These are phyloP conservation scores for Lepidium sativum DNA, from an alignment of 345 rosid genomes.

Conservation along the genomic window DNA sequence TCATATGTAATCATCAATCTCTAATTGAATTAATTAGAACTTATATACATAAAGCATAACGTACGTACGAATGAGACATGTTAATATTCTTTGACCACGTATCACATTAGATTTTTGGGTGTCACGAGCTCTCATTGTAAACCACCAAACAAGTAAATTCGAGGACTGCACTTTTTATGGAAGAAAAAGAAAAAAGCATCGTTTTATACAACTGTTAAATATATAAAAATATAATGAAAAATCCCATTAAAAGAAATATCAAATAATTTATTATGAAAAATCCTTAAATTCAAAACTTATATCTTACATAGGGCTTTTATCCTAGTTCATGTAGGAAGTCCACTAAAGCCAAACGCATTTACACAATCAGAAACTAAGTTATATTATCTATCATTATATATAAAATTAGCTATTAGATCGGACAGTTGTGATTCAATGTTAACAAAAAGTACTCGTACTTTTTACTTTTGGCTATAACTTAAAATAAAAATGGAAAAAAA, in stretches of 20 bases:
- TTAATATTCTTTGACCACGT: constrained; percentile 18
- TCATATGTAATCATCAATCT: background rate
- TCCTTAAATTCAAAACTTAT: background rate
- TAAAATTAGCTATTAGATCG: too few relatives aligned
- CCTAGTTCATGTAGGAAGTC: too few relatives aligned
- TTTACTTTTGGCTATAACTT: background rate
- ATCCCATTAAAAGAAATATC: too few relatives aligned
- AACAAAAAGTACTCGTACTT: too few relatives aligned
- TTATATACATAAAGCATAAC: background rate
- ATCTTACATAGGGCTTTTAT: too few relatives aligned
- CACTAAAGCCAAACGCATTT: too few relatives aligned
- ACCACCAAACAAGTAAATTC: constrained; percentile 27
- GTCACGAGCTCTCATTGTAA: constrained; percentile 18
- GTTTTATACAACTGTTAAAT: background rate
- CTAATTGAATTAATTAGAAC: background rate
- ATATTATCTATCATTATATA: too few relatives aligned
- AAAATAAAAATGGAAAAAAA: background rate
- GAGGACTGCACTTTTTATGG: constrained; percentile 13
- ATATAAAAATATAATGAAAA: background rate
- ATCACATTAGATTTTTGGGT: constrained; percentile 20
- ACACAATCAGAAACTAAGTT: too few relatives aligned
- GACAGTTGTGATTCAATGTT: too few relatives aligned
- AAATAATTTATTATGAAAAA: too few relatives aligned
- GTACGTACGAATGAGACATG: background rate
- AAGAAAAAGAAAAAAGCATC: background rate